Percentiles rank a stretch among this genome's conserved stretches.
Evolutionary conservation across 495 filamentous ascomycete genomes (phyloP).

Genomic region (Talaromyces thailandensis): DNA sequence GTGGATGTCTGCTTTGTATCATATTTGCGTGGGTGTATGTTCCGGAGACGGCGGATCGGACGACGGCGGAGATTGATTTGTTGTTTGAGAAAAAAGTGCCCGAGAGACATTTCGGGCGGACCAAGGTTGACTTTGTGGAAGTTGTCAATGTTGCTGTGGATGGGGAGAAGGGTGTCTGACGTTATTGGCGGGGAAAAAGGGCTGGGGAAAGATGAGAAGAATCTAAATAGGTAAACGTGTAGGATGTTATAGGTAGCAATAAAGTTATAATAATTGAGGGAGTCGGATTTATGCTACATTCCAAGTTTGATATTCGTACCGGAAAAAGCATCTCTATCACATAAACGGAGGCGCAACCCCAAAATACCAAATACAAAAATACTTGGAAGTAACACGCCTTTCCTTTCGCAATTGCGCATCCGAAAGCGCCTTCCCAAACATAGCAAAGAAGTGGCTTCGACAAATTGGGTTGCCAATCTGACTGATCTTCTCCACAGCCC

Average conservation of each 20-base stretch:
- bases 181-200: not conserved
- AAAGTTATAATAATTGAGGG: not conserved
- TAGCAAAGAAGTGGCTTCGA: not conserved
- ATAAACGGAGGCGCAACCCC: not conserved
- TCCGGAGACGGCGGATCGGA: constrained; percentile 50
- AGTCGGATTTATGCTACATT: no score
- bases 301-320: no score
- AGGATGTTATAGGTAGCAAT: not conserved
- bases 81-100: constrained; percentile 29
- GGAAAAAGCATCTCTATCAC: not conserved
- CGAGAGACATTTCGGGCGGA: not conserved
- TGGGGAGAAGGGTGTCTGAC: not conserved
- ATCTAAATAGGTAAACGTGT: not conserved
- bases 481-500: not conserved
- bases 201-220: not conserved
- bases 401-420: not conserved
- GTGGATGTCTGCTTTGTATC: constrained; percentile 28
- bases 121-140: not conserved
- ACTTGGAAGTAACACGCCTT: not conserved
- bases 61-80: constrained; percentile 47
- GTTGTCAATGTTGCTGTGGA: not conserved
- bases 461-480: not conserved
- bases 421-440: not conserved
- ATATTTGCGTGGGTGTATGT: constrained; percentile 43
- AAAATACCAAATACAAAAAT: not conserved